Conservation (phyloP, 2,329 filamentous ascomycete species). For the Arthrobotrys pseudoclavata region DNA sequence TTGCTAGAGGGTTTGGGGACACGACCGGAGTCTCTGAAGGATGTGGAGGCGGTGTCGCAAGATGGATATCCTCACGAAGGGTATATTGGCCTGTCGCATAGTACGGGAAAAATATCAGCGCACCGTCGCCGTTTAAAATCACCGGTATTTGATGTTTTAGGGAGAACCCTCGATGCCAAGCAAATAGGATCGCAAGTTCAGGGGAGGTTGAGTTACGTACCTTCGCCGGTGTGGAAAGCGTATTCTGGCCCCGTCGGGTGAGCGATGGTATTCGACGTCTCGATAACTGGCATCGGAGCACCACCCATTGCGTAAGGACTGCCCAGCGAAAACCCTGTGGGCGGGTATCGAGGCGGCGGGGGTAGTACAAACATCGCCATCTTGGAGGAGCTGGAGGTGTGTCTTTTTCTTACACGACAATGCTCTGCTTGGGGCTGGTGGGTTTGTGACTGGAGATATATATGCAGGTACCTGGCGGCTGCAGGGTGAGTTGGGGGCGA, state of each 20-base stretch:
- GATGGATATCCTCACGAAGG: slow-evolving; percentile 88
- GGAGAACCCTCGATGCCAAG: slow-evolving; percentile 34
- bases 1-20: slow-evolving; percentile 92
- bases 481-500: slow-evolving; percentile 39
- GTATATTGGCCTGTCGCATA: slow-evolving; percentile 80
- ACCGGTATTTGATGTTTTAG: not conserved
- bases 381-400: slow-evolving; percentile 31
- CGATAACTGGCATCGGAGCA: slow-evolving; percentile 80
- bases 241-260: slow-evolving; percentile 86
- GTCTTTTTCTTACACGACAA: slow-evolving; percentile 37
- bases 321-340: slow-evolving; percentile 74
- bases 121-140: slow-evolving; percentile 51
- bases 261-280: slow-evolving; percentile 91
- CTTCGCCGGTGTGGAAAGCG: slow-evolving; percentile 93
- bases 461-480: slow-evolving; percentile 46
- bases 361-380: slow-evolving; percentile 75
- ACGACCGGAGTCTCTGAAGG: slow-evolving; percentile 89
- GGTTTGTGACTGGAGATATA: slow-evolving; percentile 32
- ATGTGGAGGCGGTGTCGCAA: slow-evolving; percentile 94
- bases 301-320: slow-evolving; percentile 79
- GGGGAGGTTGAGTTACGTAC: slow-evolving; percentile 67
- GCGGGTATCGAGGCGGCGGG: slow-evolving; percentile 86
- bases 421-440: slow-evolving; percentile 15
- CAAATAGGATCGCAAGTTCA: slow-evolving; percentile 30
- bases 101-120: slow-evolving; percentile 3